A percentile compares a stretch with the other conserved stretches of the same genome.
These are phyloP conservation scores for Fusarium globosum DNA, from an alignment of 2,329 filamentous ascomycete species.

Conservation along the genomic window DNA sequence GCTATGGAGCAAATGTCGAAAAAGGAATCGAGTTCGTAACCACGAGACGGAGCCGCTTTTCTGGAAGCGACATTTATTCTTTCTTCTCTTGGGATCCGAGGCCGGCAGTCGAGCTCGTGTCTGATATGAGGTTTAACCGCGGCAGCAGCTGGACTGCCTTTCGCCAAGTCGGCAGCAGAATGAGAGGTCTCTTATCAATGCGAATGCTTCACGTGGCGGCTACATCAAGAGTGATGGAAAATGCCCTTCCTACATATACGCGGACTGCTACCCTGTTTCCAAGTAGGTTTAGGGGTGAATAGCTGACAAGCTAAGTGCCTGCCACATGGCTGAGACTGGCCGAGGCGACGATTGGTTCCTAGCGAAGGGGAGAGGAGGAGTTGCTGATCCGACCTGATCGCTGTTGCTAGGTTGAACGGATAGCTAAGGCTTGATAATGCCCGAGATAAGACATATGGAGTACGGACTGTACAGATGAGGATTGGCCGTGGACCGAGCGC, in stretches of 20 bases:
- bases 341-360: background rate
- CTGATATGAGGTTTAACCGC: constrained; percentile 26
- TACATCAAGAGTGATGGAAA: constrained; percentile 1
- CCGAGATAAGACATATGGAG: constrained; percentile 31
- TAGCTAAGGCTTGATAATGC: constrained; percentile 6
- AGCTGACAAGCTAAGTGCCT: background rate
- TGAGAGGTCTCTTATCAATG: constrained; percentile 32
- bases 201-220: background rate
- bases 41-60: constrained; percentile 34
- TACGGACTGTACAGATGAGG: constrained; percentile 22
- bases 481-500: constrained; percentile 17
- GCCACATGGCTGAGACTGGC: constrained; percentile 8
- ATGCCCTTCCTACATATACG: background rate
- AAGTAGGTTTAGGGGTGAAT: constrained; percentile 11
- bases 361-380: background rate
- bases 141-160: constrained; percentile 28
- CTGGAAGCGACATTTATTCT: constrained; percentile 29
- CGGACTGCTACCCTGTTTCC: constrained; percentile 6
- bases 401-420: background rate
- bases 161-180: constrained; percentile 28
- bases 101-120: constrained; percentile 32
- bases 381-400: constrained; percentile 1
- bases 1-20: constrained; percentile 30
- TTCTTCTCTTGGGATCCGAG: constrained; percentile 35
- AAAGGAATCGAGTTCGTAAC: constrained; percentile 35